A percentile compares a stretch with the other conserved stretches of the same genome.
Evolutionary conservation across 2,329 filamentous ascomycete species (phyloP).

Genomic region (Fusarium nodosum): DNA sequence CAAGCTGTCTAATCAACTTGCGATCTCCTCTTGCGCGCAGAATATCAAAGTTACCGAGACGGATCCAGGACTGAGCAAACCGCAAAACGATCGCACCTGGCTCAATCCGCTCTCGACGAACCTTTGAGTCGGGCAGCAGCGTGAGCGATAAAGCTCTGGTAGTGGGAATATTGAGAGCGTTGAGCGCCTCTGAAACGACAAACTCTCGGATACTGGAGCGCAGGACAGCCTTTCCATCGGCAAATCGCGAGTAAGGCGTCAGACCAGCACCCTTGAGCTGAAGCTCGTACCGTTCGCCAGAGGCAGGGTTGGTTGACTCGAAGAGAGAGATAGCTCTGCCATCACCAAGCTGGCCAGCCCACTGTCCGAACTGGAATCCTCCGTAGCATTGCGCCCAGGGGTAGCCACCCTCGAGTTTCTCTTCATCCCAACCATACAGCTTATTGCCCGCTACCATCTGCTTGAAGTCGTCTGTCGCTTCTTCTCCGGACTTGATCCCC

Average conservation of each 20-base stretch:
- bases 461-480: slow-evolving; percentile 79
- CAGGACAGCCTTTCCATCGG: slow-evolving; percentile 93
- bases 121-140: slow-evolving; percentile 77
- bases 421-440: slow-evolving; percentile 82
- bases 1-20: slow-evolving; percentile 77
- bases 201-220: slow-evolving; percentile 95
- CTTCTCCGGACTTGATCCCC: slow-evolving; percentile 78
- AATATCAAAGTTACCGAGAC: slow-evolving; percentile 97
- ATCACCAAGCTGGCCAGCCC: slow-evolving; percentile 96
- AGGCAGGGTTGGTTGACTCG: slow-evolving; percentile 82
- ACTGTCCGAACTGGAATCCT: slow-evolving; percentile 83
- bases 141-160: slow-evolving; percentile 89
- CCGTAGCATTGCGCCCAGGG: slow-evolving; percentile 99
- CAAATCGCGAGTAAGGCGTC: slow-evolving; percentile 96
- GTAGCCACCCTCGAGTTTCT: slow-evolving; percentile 78
- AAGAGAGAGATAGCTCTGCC: slow-evolving; percentile 95
- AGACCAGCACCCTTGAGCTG: slow-evolving; percentile 94
- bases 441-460: slow-evolving; percentile 85
- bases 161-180: slow-evolving; percentile 86
- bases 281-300: slow-evolving; percentile 83
- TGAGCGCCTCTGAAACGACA: slow-evolving; percentile 88
- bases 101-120: slow-evolving; percentile 84
- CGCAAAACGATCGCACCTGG: slow-evolving; percentile 93
- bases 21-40: slow-evolving; percentile 85
- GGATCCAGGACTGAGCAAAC: slow-evolving; percentile 91